Conservation (phyloP, 495 filamentous ascomycete species). For the Talaromyces proteolyticus region DNA sequence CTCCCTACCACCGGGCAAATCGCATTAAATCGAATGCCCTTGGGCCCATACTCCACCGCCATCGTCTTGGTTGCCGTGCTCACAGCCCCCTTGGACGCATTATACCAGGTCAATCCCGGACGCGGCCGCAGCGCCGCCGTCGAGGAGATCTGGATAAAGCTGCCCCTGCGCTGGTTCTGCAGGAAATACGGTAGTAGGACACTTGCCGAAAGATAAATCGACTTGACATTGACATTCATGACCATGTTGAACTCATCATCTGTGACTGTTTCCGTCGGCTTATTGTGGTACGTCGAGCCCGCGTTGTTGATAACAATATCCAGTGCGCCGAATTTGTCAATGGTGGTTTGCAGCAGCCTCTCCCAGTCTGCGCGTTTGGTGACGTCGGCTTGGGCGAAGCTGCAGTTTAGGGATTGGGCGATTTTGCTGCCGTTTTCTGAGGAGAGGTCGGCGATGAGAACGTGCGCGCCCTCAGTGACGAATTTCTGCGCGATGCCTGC, state of each 20-base stretch:
- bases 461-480: conserved; percentile 45
- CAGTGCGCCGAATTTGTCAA: conserved; percentile 21
- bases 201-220: conserved; percentile 46
- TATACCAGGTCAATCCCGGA: conserved; percentile 61
- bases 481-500: conserved; percentile 46
- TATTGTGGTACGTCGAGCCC: conserved; percentile 21
- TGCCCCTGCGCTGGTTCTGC: conserved; percentile 41
- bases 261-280: conserved; percentile 48
- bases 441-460: conserved; percentile 48
- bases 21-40: conserved; percentile 54
- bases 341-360: conserved; percentile 14
- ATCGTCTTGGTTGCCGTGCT: conserved; percentile 52
- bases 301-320: conserved; percentile 38
- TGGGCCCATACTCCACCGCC: conserved; percentile 57
- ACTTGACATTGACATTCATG: conserved; percentile 54
- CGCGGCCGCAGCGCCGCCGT: conserved; percentile 52
- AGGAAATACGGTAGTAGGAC: conserved; percentile 50
- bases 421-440: conserved; percentile 13
- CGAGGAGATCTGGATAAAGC: conserved; percentile 55
- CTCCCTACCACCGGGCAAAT: conserved; percentile 52
- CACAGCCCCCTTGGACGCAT: conserved; percentile 57
- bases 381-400: conserved; percentile 20
- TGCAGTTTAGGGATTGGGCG: conserved; percentile 13
- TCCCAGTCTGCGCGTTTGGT: conserved; percentile 18
- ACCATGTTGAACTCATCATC: conserved; percentile 55